phyloP scores from a whole-genome alignment of 306 rosid genomes.

The Cyclanthera cordifolia region DNA sequence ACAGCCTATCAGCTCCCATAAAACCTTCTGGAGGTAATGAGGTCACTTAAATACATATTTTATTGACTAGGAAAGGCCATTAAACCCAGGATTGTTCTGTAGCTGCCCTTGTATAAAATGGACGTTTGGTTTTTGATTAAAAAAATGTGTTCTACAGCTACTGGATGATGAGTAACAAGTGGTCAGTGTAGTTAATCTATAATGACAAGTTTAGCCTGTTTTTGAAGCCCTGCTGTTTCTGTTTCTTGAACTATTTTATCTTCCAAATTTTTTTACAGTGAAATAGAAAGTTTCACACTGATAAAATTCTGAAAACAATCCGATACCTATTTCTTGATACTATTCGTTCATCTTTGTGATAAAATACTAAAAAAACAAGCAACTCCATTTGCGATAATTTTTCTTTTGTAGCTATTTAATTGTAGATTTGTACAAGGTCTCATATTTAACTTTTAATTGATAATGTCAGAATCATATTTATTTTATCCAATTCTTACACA shows the following conservation, averaged over 20 bases:
- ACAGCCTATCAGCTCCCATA: constrained; percentile 98
- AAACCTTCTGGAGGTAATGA: constrained; percentile 89
- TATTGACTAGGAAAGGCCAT: not conserved
- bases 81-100: not conserved
- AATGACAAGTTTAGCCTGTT: too few species aligned
- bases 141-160: not conserved
- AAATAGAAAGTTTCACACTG: not conserved
- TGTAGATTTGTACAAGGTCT: not conserved
- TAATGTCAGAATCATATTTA: not conserved
- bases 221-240: not conserved
- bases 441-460: not conserved
- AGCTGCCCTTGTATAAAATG: not conserved
- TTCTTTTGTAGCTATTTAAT: not conserved
- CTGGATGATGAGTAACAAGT: not conserved
- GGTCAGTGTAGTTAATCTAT: not conserved
- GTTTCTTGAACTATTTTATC: not conserved
- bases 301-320: not conserved
- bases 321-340: too few species aligned
- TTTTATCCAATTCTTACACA: not conserved
- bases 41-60: constrained; percentile 7
- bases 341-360: not conserved
- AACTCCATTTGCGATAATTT: not conserved
- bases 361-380: not conserved
- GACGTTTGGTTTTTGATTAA: not conserved
- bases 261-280: not conserved